These are phyloP conservation scores for Selaginella tamariscina DNA, from an alignment of 75 land plant species.

Conservation along the genomic window DNA sequence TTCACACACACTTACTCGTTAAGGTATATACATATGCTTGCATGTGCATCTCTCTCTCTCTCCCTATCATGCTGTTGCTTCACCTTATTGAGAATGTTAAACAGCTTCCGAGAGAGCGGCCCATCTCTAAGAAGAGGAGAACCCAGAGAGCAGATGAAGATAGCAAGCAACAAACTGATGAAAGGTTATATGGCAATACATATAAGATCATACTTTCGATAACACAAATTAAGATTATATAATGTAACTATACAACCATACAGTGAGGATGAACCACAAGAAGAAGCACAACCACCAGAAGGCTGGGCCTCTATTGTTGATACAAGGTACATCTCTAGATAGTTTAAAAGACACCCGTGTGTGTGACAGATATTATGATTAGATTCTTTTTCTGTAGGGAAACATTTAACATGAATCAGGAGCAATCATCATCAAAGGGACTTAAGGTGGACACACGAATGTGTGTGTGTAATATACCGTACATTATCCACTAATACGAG, in stretches of 20 bases:
- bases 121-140: constrained; percentile 33
- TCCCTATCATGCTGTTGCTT: neutral
- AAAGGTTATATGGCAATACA: neutral
- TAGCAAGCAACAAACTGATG: neutral
- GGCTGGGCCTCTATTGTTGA: constrained; percentile 92
- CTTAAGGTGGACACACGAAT: constrained; percentile 16
- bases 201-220: too few species aligned
- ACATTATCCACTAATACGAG: neutral
- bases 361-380: neutral
- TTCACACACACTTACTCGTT: neutral
- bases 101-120: constrained; percentile 65
- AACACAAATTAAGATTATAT: too few species aligned
- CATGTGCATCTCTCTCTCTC: neutral
- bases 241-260: constrained; percentile 6
- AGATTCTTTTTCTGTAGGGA: neutral
- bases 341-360: neutral
- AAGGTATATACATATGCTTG: neutral
- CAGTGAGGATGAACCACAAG: constrained; percentile 30
- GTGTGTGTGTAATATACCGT: neutral
- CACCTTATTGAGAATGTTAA: too few species aligned
- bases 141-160: neutral
- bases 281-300: constrained; percentile 39
- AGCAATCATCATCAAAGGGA: constrained; percentile 18
- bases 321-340: constrained; percentile 13
- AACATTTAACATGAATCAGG: constrained; percentile 16